Evolutionary conservation across 2,329 filamentous ascomycete species (phyloP), one percentile per base, ranked within the genome.

Genomic region (Teratosphaeriaceae sp.): DNA sequence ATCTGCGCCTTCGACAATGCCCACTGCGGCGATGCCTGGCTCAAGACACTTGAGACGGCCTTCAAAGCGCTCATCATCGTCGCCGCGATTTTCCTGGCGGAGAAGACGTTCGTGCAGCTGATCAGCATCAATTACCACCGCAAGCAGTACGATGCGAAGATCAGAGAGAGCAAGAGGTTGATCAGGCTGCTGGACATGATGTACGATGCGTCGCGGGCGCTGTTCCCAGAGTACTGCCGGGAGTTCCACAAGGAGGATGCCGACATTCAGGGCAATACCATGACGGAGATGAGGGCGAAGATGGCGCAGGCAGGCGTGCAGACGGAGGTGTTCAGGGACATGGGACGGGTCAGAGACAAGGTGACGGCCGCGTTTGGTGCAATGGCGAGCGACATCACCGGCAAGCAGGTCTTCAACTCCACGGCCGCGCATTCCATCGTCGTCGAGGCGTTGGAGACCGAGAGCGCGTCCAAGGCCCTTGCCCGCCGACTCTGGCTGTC

Each of bases 311-410:
- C 43, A 57, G 77, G 73, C 5, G 81, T 82, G 2, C 85, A 85
- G 1, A 79, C 87, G 69, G 78, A 75, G 48, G 64, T 90, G n/a
- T 80, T 92, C 43, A 70, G 74, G 43, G 60, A 63, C 26, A 54
- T 63, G 43, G 82, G 82, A 29, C 21, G 43, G 16, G 42, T 39
- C 33, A 84, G 87, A 54, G 86, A 88, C 70, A 92, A 89, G 65
- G 78, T 92, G 43, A 89, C 86, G 0, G 85, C 85, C 1, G 84
- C 82, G 1, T 87, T 94, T 63, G 88, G 88, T 21, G 88, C 88
- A 58, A 77, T 94, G 43, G 87, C 87, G 1, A 84, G 84, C 2
- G 88, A 94, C 59, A 86, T 94, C 49, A 88, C 87, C 0, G 88
- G 88, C 49, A 89, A 88, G 67, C 76, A 89, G 54, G 80, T 90